Evolutionary conservation across 2,329 filamentous ascomycete genomes (phyloP).

Genomic region (Claviceps purpurea): DNA sequence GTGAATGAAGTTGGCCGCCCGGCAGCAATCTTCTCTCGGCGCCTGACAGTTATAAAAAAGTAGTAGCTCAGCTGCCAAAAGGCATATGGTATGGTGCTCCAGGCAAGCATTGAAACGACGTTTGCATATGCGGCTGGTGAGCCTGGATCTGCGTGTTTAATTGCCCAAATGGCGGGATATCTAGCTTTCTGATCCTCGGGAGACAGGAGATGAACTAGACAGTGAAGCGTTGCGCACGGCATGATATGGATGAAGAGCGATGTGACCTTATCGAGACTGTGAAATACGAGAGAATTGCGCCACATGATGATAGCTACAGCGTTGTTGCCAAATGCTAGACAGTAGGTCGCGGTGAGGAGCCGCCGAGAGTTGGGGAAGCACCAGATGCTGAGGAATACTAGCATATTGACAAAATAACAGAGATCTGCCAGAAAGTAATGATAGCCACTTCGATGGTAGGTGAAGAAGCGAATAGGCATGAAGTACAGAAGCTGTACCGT

Average conservation of each 20-base stretch:
- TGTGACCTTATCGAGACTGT: constrained; percentile 95
- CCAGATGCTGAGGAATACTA: constrained; percentile 75
- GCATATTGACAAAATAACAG: constrained; percentile 94
- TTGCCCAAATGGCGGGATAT: constrained; percentile 76
- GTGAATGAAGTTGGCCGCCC: constrained; percentile 94
- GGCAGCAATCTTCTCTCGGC: constrained; percentile 90
- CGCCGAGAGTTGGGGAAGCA: constrained; percentile 81
- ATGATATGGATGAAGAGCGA: constrained; percentile 99
- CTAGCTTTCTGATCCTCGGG: constrained; percentile 49
- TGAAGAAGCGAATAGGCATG: constrained; percentile 90
- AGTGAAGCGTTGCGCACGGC: constrained; percentile 89
- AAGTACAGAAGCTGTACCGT: constrained; percentile 79
- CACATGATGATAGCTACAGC: constrained; percentile 97
- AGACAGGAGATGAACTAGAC: constrained; percentile 71
- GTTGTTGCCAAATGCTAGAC: constrained; percentile 90
- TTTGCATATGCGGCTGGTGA: constrained; percentile 67
- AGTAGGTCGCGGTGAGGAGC: constrained; percentile 84
- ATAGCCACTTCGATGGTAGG: constrained; percentile 81
- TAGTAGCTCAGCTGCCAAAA: constrained; percentile 91
- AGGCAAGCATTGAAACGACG: constrained; percentile 74
- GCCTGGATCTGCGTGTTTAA: constrained; percentile 56
- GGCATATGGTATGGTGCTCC: constrained; percentile 86
- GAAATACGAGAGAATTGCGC: constrained; percentile 96
- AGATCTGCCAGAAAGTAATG: constrained; percentile 96
- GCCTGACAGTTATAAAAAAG: constrained; percentile 85